Base-by-base conservation (phyloP, 2,329 filamentous ascomycete species). In the Phaeosphaeriaceae sp. region DNA sequence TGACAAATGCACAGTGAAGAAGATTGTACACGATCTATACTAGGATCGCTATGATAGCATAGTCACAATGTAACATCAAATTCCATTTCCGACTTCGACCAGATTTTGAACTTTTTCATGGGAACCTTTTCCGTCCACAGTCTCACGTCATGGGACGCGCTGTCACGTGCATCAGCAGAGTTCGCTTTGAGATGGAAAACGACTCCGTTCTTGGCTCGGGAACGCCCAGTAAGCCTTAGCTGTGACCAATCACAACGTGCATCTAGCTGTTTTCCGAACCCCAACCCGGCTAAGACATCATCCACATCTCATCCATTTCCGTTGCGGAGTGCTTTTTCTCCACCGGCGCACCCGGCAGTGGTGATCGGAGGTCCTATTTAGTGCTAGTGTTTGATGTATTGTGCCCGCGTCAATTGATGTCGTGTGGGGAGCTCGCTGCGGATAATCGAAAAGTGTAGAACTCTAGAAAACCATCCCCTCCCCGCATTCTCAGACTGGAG, bases 271-370 rank as follows among this genome's bases (percentile, higher is more conserved):
- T 65, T 65, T 67, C 64, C 59, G 61, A 52, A 9, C 42, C 6
- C 19, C 7, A 15, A 9, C 19, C 44, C 68, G 71, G 71, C 53
- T 73, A 70, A 74, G 44, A n/a, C 19, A 57, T 71, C 62, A 63
- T 65, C 71, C 71, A 60, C 53, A 51, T 51, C 51, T 57, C 21
- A 24, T 41, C 53, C 48, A 41, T 24, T 19, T 20, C 15, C n/a
- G 33, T 54, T 67, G 66, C 68, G 63, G 65, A 69, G 65, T 41
- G 48, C 66, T 69, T 67, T 65, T 58, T 59, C 65, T 68, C 66
- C 67, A 68, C 70, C 33, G 65, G 67, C 61, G 66, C 70, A 67
- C 68, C 58, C 73, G 74, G 74, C 72, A 75, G 62, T 65, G 71
- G 63, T 25, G 41, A 19, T 73, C 71, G 71, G 73, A 59, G 60